Percentiles rank a stretch among this genome's conserved stretches.
phyloP scores from a whole-genome alignment of 176 grass and related monocot species.

The Triticum timopheevii region DNA sequence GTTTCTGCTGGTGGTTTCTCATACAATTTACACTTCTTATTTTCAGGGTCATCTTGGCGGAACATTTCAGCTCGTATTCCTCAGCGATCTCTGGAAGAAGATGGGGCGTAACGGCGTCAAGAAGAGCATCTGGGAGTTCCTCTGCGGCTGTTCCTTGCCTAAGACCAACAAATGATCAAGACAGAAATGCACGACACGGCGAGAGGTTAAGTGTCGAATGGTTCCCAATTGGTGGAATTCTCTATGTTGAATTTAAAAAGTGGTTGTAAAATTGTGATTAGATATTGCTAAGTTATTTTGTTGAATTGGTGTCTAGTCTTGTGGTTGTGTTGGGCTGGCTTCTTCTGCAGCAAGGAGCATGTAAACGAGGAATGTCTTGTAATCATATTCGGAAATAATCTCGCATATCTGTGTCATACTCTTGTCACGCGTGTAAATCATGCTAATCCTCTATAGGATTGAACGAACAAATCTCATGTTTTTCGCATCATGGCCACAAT shows the following conservation, averaged over 20 bases:
- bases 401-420: neutral
- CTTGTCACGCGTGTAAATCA: neutral
- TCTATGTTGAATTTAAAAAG: neutral
- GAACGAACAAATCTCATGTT: neutral
- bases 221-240: neutral
- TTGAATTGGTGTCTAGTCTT: neutral
- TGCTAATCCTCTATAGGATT: neutral
- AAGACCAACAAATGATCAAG: neutral
- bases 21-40: neutral
- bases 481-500: neutral
- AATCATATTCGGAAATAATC: neutral
- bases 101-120: conserved; percentile 44
- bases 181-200: neutral
- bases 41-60: conserved; percentile 10
- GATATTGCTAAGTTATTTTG: conserved; percentile 1
- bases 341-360: neutral
- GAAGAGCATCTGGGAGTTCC: conserved; percentile 47
- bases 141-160: conserved; percentile 33
- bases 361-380: neutral
- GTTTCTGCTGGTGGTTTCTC: neutral
- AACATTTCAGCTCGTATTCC: neutral
- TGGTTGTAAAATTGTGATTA: neutral
- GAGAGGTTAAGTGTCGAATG: neutral
- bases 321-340: neutral
- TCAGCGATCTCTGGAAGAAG: neutral